Evolutionary conservation across 2,329 filamentous ascomycete genomes (phyloP).

Genomic region (Trichoderma cornu-damae): DNA sequence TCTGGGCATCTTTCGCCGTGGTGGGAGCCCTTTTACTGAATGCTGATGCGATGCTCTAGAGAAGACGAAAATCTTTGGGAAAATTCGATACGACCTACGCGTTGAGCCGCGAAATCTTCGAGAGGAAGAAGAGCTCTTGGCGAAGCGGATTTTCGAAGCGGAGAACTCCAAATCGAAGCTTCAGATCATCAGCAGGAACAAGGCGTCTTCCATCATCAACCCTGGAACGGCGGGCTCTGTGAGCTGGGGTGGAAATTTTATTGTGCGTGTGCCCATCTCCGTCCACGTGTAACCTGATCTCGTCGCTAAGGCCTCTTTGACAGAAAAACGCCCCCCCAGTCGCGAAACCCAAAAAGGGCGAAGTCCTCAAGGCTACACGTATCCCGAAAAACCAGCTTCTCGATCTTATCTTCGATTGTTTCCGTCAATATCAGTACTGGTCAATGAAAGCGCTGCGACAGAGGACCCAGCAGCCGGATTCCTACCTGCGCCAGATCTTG

Average conservation of each 20-base stretch:
- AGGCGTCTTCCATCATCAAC: conserved; percentile 51
- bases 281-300: neutral
- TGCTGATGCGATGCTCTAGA: conserved; percentile 47
- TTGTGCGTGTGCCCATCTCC: conserved; percentile 43
- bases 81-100: conserved; percentile 69
- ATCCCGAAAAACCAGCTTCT: conserved; percentile 84
- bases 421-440: conserved; percentile 87
- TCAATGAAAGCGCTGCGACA: conserved; percentile 81
- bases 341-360: conserved; percentile 57
- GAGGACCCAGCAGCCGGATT: conserved; percentile 77
- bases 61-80: conserved; percentile 70
- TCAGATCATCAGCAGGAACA: conserved; percentile 46
- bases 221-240: conserved; percentile 43
- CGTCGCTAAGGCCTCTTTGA: neutral
- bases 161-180: conserved; percentile 47
- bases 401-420: conserved; percentile 77
- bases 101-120: conserved; percentile 67
- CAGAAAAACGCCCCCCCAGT: conserved; percentile 50
- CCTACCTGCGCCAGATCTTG: conserved; percentile 81
- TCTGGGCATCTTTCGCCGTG: conserved; percentile 21
- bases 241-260: conserved; percentile 44
- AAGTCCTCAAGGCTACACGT: conserved; percentile 77
- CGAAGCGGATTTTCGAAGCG: conserved; percentile 49
- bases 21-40: neutral
- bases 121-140: conserved; percentile 61